Percentiles rank a stretch among this genome's conserved stretches.
Evolutionary conservation across 768 basidiomycete genomes (phyloP).

Genomic region (Guyanaporus albipodus): DNA sequence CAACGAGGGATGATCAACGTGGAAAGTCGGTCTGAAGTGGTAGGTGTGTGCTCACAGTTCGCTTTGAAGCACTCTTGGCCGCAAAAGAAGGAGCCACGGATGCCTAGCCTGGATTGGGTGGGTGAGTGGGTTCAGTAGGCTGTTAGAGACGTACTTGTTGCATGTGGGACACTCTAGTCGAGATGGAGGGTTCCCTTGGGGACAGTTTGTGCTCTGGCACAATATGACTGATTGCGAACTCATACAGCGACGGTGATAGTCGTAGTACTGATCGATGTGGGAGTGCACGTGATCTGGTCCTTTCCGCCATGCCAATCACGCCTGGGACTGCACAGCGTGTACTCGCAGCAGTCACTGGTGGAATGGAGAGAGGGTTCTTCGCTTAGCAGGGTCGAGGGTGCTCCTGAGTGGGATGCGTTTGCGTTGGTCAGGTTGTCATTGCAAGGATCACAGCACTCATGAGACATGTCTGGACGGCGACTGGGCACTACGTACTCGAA

Average conservation of each 20-base stretch:
- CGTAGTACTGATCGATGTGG: conserved; percentile 4
- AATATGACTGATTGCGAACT: conserved; percentile 34
- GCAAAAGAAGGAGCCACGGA: conserved; percentile 86
- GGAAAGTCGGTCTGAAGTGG: background rate
- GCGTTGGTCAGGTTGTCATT: conserved; percentile 4
- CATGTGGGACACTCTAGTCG: conserved; percentile 92
- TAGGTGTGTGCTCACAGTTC: conserved; percentile 60
- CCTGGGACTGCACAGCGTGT: no score
- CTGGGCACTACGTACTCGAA: conserved; percentile 18
- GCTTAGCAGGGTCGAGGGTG: conserved; percentile 24
- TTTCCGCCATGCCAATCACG: no score
- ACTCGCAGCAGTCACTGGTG: no score
- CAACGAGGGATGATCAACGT: background rate
- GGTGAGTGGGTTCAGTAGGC: conserved; percentile 1
- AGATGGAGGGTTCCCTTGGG: conserved; percentile 81
- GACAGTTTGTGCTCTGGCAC: conserved; percentile 70
- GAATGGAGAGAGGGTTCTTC: conserved; percentile 8
- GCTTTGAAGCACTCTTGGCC: conserved; percentile 96
- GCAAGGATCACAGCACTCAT: conserved; percentile 7
- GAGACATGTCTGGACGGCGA: conserved; percentile 6
- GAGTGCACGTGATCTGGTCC: no score
- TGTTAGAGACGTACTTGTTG: conserved; percentile 60
- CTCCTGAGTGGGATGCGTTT: background rate
- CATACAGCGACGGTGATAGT: conserved; percentile 30
- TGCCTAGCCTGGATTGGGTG: conserved; percentile 55